Evolutionary conservation across 208 protist genomes (phyloP), one percentile per base, ranked within the genome.

Genomic region (Angomonas ambiguus): DNA sequence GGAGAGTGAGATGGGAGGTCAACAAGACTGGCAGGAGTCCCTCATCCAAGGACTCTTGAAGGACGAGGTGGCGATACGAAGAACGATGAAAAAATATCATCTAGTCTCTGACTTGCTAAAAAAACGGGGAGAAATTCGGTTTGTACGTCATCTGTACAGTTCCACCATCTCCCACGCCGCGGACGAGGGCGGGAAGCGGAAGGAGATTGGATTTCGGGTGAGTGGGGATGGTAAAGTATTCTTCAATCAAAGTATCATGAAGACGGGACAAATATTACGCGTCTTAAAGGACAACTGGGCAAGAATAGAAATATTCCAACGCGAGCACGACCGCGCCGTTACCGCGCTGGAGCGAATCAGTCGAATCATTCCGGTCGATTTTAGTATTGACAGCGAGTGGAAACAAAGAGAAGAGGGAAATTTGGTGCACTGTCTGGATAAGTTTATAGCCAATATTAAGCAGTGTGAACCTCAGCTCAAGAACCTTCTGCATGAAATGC

Each of bases 311-410:
- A 63, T 65, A 2, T 86, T 85, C 67, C 73, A 82, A 64, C 65
- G 72, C 49, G 60, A 78, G 49, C 70, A 89, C 69, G 88, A 91
- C 58, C 71, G 72, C 59, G 74, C 71, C 1, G 77, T 89, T 65
- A 75, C 69, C 20, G 62, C 62, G 16, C 65, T 94, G 34, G 85
- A 94, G 72, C 80, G 77, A 28, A 32, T 94, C 18, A 90, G 82
- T 65, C 78, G 69, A 48, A 56, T 24, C 49, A 68, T 92, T 32
- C 85, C 83, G 2, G 77, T 94, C 1, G 85, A 94, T 69, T 90
- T 94, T 70, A 92, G 80, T 68, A 77, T 94, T 13, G 82, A 90
- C 65, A 87, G 81, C 3, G 70, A 87, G 45, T 94, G 88, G 85
- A 90, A 91, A 62, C n/a, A 80, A 31, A 74, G 80, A 22, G 85